A percentile compares a stretch with the other conserved stretches of the same genome.
Conservation (phyloP, 2,329 filamentous ascomycete genomes). For the Lecanosticta acicola region DNA sequence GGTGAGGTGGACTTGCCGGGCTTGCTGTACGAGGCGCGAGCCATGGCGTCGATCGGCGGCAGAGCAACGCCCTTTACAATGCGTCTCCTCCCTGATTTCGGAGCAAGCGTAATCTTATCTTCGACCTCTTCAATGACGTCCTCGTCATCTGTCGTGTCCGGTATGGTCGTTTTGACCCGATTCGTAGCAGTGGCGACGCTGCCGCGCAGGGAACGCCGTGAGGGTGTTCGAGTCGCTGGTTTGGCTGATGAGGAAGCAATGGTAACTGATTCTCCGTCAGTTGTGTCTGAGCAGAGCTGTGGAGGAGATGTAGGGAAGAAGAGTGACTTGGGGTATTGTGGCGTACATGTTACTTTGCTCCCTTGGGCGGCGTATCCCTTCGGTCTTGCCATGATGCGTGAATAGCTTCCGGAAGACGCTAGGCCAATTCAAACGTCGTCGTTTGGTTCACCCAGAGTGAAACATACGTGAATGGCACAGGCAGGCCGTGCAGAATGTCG, state of each 20-base stretch:
- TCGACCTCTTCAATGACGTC: conserved; percentile 5
- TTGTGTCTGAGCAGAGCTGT: not conserved
- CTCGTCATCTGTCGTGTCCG: conserved; percentile 1
- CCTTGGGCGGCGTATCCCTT: conserved; percentile 4
- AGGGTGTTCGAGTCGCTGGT: not conserved
- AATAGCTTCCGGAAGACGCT: not conserved
- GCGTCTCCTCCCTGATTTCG: conserved; percentile 4
- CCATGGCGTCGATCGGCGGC: conserved; percentile 16
- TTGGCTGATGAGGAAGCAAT: not conserved
- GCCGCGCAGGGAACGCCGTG: not conserved
- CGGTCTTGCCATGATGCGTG: conserved; percentile 5
- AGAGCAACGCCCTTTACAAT: conserved; percentile 16
- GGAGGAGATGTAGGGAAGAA: not conserved
- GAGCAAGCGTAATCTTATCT: conserved; percentile 13
- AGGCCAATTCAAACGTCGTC: not conserved
- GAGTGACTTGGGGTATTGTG: not conserved
- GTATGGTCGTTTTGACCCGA: not conserved
- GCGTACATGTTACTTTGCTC: conserved; percentile 7
- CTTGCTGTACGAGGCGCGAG: conserved; percentile 16
- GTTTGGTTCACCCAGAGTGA: not conserved
- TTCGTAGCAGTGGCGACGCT: conserved; percentile 5
- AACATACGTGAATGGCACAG: not conserved
- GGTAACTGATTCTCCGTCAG: conserved; percentile 2
- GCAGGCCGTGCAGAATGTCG: not conserved
- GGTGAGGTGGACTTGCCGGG: conserved; percentile 16